Evolutionary conservation across 2,329 filamentous ascomycete genomes (phyloP).

Genomic region (Penicillium nordicum): DNA sequence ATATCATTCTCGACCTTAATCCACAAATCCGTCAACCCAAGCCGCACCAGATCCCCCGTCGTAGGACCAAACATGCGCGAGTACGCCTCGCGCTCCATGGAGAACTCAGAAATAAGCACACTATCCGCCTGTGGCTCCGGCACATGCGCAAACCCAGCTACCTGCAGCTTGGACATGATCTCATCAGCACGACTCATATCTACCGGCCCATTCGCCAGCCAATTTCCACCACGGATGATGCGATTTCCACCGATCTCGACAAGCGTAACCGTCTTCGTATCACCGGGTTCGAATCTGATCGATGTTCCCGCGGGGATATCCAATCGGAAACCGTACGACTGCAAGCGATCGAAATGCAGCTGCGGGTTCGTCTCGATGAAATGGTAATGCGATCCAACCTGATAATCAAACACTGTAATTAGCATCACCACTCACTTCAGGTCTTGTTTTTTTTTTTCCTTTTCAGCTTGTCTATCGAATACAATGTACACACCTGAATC

Average conservation of each 20-base stretch:
- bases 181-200: constrained; percentile 61
- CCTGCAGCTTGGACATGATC: constrained; percentile 65
- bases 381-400: constrained; percentile 89
- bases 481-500: constrained; percentile 62
- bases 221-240: constrained; percentile 81
- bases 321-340: constrained; percentile 78
- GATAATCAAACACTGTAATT: background rate
- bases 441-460: too few relatives aligned
- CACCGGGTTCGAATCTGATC: constrained; percentile 89
- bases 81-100: constrained; percentile 76
- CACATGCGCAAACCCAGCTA: constrained; percentile 73
- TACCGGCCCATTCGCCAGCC: constrained; percentile 68
- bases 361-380: constrained; percentile 93
- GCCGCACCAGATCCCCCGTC: constrained; percentile 75
- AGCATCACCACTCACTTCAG: background rate
- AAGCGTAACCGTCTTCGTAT: constrained; percentile 82
- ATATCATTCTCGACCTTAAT: constrained; percentile 82
- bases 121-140: constrained; percentile 61
- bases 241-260: constrained; percentile 82
- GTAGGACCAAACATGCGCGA: constrained; percentile 90
- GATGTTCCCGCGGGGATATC: constrained; percentile 91
- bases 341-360: constrained; percentile 79
- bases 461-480: background rate
- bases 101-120: constrained; percentile 58
- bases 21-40: constrained; percentile 86